Conservation (phyloP, 2,329 filamentous ascomycete species). For the Colletotrichum falcatum region DNA sequence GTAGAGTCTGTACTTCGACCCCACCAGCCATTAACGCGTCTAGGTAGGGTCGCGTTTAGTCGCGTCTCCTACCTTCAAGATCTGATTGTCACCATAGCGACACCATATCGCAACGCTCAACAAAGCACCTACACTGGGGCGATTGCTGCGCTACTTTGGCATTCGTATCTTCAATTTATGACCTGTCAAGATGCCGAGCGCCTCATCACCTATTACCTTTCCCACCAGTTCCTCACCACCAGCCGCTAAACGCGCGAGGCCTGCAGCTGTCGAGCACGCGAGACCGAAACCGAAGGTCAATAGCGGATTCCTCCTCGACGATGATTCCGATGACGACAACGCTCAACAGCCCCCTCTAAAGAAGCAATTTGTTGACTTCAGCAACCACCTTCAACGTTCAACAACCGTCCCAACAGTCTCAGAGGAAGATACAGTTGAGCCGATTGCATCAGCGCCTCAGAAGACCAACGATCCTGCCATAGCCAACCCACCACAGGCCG, state of each 20-base stretch:
- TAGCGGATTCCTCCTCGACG: constrained; percentile 56
- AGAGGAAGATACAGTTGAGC: not conserved
- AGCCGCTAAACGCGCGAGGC: constrained; percentile 51
- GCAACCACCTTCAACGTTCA: constrained; percentile 18
- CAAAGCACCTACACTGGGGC: not conserved
- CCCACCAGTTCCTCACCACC: constrained; percentile 61
- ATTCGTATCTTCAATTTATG: not conserved
- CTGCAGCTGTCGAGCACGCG: constrained; percentile 51
- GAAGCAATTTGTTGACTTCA: constrained; percentile 39
- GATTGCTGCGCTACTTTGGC: not conserved
- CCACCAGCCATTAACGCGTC: constrained; percentile 37
- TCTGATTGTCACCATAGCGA: constrained; percentile 30
- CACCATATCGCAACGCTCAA: not conserved
- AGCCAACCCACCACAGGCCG: not conserved
- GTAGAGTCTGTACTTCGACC: not conserved
- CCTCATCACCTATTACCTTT: constrained; percentile 70
- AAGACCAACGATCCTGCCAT: not conserved
- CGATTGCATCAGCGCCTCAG: not conserved
- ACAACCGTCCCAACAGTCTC: constrained; percentile 1
- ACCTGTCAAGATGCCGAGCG: constrained; percentile 62
- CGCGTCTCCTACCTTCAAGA: constrained; percentile 20
- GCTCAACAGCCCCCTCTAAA: constrained; percentile 39
- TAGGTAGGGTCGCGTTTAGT: constrained; percentile 30
- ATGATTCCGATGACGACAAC: constrained; percentile 48
- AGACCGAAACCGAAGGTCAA: constrained; percentile 47